Percentiles rank a stretch among this genome's conserved stretches.
These are phyloP conservation scores for Besnoitia besnoiti DNA, from an alignment of 169 alveolate genomes.

Conservation along the genomic window DNA sequence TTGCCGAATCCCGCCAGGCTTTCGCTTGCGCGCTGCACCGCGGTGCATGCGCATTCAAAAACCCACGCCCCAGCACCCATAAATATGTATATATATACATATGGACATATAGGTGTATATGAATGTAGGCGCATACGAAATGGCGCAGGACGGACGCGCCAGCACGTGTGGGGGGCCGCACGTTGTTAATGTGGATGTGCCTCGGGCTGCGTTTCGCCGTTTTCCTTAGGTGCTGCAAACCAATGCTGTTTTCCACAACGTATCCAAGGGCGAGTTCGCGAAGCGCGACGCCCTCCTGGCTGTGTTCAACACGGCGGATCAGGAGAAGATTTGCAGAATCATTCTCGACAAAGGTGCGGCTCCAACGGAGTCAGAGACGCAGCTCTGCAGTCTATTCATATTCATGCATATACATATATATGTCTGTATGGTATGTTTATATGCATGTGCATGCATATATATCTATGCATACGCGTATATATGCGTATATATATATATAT, in stretches of 20 bases:
- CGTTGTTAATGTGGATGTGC: neutral
- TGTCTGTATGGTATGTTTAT: neutral
- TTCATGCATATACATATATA: neutral
- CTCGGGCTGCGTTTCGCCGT: neutral
- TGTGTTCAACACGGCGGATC: conserved; percentile 88
- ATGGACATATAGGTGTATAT: neutral
- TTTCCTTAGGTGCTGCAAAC: conserved; percentile 89
- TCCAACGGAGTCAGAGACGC: neutral
- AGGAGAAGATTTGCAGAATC: conserved; percentile 86
- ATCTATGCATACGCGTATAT: neutral
- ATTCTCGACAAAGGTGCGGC: conserved; percentile 92
- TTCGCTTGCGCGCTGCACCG: too few species aligned
- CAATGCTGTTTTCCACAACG: conserved; percentile 90
- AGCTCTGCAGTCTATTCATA: neutral
- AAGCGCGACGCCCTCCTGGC: conserved; percentile 86
- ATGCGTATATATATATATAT: neutral
- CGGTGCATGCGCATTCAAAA: too few species aligned
- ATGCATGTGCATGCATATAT: neutral
- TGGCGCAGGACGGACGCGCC: neutral
- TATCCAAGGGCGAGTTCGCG: conserved; percentile 95
- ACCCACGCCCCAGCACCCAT: too few species aligned
- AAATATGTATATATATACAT: neutral
- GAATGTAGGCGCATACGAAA: neutral
- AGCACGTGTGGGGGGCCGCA: neutral
- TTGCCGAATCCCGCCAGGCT: too few species aligned